Evolutionary conservation across 495 filamentous ascomycete species (phyloP), one percentile per base, ranked within the genome.

Genomic region (Lindgomyces ingoldianus): DNA sequence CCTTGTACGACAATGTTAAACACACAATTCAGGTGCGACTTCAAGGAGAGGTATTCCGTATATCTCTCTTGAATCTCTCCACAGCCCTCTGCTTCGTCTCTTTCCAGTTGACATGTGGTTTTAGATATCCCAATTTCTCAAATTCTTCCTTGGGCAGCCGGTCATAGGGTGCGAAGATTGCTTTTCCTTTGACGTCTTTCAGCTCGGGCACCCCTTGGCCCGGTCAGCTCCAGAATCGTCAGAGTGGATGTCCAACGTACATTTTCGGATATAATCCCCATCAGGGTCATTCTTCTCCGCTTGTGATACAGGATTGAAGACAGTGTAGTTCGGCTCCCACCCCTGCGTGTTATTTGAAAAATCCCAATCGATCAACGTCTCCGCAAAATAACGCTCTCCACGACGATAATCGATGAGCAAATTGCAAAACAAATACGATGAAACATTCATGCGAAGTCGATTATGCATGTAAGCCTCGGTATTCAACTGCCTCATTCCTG

Each of bases 161-260:
- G 27, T 73, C 67, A 61, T 68, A 69, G 0, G 78, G 78, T 33
- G 72, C 73, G 62, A 77, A 80, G 3, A 80, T 62, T 12, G 75
- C 77, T 58, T 79, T 78, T 0, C 77, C 76, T 54, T 78, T 54
- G 42, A 79, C 74, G 16, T 69, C 71, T 62, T 69, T 72, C 61
- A 80, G 65, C 67, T 87, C 84, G 0, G 83, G 83, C 10, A 87
- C 80, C 83, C 83, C 57, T 60, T n/a, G n/a, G n/a, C n/a, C n/a
- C n/a, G n/a, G 14, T 39, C 33, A 39, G 14, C 33, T 39, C 33
- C 33, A 6, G 33, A 39, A 14, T 39, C 10, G 19, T 4, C 6
- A 22, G 10, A 16, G n/a, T n/a, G n/a, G n/a, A n/a, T n/a, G n/a
- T n/a, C n/a, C n/a, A n/a, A 36, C 57, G 48, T 25, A 60, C 62